These are phyloP conservation scores for Blastocystis sp. DNA, from an alignment of 352 stramenopile species.

Conservation along the genomic window DNA sequence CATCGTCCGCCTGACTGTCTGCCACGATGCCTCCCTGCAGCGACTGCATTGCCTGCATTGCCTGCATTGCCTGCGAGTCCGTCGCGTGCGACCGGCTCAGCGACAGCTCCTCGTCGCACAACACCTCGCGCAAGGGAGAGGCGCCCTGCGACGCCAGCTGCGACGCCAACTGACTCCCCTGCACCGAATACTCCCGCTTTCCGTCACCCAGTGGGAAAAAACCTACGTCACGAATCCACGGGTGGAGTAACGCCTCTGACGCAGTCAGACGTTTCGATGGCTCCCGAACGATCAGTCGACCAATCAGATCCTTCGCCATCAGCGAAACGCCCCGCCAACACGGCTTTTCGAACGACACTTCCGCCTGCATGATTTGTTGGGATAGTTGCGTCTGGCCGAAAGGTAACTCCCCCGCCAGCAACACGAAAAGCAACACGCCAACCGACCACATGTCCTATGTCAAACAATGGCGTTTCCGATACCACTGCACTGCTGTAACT, in stretches of 20 bases:
- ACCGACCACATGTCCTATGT: slow-evolving; percentile 78
- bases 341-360: background rate
- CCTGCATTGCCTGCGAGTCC: background rate
- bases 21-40: background rate
- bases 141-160: background rate
- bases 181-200: background rate
- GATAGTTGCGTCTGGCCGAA: slow-evolving; percentile 54
- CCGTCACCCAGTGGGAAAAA: background rate
- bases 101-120: background rate
- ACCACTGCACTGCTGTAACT: background rate
- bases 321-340: slow-evolving; percentile 20
- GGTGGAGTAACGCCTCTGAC: slow-evolving; percentile 67
- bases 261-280: slow-evolving; percentile 67
- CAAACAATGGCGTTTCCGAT: slow-evolving; percentile 2
- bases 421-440: slow-evolving; percentile 84
- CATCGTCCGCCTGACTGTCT: slow-evolving; percentile 5
- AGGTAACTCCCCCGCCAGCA: slow-evolving; percentile 65
- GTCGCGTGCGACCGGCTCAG: background rate
- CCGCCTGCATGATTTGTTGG: slow-evolving; percentile 1
- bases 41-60: too few relatives aligned
- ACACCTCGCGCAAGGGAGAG: background rate
- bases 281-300: slow-evolving; percentile 66
- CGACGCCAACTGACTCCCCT: background rate
- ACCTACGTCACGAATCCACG: slow-evolving; percentile 64
- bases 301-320: slow-evolving; percentile 67